A percentile compares a stretch with the other conserved stretches of the same genome.
These are phyloP conservation scores for Trifolium repens DNA, from an alignment of 306 rosid genomes.

Conservation along the genomic window DNA sequence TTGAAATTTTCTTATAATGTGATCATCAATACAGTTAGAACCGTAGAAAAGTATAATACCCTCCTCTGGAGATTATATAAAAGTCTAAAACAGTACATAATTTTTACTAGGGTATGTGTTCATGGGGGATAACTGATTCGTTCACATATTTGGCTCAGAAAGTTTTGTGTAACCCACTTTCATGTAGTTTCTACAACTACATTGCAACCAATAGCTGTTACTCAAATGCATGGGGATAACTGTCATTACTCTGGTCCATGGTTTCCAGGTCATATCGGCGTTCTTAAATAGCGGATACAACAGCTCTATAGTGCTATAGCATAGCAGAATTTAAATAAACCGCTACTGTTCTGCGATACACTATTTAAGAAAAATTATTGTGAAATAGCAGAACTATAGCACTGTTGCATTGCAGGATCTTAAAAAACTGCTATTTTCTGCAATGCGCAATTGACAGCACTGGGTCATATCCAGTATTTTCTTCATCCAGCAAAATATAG, in stretches of 20 bases:
- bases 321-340: too few species aligned
- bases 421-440: too few species aligned
- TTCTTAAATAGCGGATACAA: too few species aligned
- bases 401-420: too few species aligned
- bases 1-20: conserved; percentile 10
- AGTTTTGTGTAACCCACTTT: conserved; percentile 6
- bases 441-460: too few species aligned
- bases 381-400: too few species aligned
- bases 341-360: too few species aligned
- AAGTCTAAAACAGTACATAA: conserved; percentile 13
- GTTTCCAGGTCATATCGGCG: conserved; percentile 33
- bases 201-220: too few species aligned
- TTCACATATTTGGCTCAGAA: conserved; percentile 28
- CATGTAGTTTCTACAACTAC: too few species aligned
- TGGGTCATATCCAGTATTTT: conserved; percentile 44
- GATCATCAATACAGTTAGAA: neutral
- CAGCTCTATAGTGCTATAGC: too few species aligned
- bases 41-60: neutral
- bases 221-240: conserved; percentile 42
- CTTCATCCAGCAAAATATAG: conserved; percentile 46
- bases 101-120: conserved; percentile 23
- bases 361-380: too few species aligned
- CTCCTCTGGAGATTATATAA: conserved; percentile 27
- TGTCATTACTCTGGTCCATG: conserved; percentile 41
- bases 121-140: conserved; percentile 8